These are phyloP conservation scores for Candolleomyces efflorescens DNA, from an alignment of 768 basidiomycete species.

Conservation along the genomic window DNA sequence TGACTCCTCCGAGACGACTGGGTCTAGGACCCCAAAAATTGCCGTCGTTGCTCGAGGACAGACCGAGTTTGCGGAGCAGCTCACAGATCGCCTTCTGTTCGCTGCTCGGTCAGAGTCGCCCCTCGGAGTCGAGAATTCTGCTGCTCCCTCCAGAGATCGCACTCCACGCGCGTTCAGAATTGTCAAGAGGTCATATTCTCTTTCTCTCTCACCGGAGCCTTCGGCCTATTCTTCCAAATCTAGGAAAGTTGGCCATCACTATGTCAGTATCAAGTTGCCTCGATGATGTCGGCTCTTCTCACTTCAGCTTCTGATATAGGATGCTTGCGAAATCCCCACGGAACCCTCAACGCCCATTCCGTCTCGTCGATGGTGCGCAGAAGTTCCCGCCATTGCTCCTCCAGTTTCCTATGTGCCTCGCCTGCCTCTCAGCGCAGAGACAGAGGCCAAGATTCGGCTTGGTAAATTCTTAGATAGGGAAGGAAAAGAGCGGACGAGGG, in stretches of 20 bases:
- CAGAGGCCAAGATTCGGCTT: slow-evolving; percentile 41
- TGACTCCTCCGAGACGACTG: not conserved
- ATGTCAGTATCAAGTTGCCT: not conserved
- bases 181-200: slow-evolving; percentile 2
- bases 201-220: not conserved
- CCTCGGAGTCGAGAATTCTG: not conserved
- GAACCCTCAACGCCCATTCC: slow-evolving; percentile 3
- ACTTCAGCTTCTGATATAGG: not conserved
- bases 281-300: not conserved
- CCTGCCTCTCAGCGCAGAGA: slow-evolving; percentile 32
- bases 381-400: slow-evolving; percentile 54
- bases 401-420: slow-evolving; percentile 32
- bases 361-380: not conserved
- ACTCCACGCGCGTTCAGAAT: not conserved
- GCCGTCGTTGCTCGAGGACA: not conserved
- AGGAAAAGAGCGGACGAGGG: slow-evolving; percentile 26
- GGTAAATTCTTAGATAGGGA: slow-evolving; percentile 39
- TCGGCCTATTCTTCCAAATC: not conserved
- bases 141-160: not conserved
- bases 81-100: slow-evolving; percentile 2
- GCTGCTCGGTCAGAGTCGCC: not conserved
- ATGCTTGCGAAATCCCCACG: slow-evolving; percentile 1
- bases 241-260: not conserved
- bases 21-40: not conserved
- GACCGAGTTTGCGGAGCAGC: not conserved